Evolutionary conservation across 352 stramenopile species (phyloP), one percentile per base, ranked within the genome.

Genomic region (Globisporangium uncinulatum): DNA sequence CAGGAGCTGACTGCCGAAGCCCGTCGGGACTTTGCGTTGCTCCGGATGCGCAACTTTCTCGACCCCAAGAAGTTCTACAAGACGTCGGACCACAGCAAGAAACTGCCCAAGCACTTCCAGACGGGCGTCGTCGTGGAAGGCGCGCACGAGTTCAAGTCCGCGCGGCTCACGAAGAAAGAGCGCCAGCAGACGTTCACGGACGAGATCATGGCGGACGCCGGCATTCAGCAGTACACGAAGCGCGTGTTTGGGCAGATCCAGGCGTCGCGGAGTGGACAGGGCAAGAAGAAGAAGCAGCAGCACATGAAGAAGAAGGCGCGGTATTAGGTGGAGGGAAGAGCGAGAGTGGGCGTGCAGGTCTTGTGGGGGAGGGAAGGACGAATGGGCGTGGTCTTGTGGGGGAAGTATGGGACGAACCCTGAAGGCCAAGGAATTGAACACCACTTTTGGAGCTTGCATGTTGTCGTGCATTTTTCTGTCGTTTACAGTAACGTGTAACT

Each of bases 31-130:
- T 92, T 97, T 57, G 67, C 80, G n/a, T 63, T 98, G 19, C 83
- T 98, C 62, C 87, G 89, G 9, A 97, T 98, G 83, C 79, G 94
- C 47, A 97, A 95, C 64, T 98, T 98, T 71, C 59, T 98, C 56
- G 93, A 98, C 69, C 94, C 94, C 1, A 98, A 98, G 71, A 96
- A 96, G 63, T 98, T 98, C 57, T 98, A 98, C 92, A 98, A 98
- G 84, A 86, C 76, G 59, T 93, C 79, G 58, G 86, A 96, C 65
- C 83, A 92, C 65, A 70, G 72, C 45, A 86, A 88, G 54, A 77
- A 76, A 21, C 64, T 95, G 59, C 88, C 88, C 29, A 94, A 89
- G 57, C 75, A 97, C 58, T 95, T 97, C 56, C 92, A 98, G 64
- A 70, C 95, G 43, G 94, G 94, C 19, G 94, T 85, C 15, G 92